Evolutionary conservation across 768 basidiomycete genomes (phyloP), one percentile per base, ranked within the genome.

Genomic region (Imleria badia): DNA sequence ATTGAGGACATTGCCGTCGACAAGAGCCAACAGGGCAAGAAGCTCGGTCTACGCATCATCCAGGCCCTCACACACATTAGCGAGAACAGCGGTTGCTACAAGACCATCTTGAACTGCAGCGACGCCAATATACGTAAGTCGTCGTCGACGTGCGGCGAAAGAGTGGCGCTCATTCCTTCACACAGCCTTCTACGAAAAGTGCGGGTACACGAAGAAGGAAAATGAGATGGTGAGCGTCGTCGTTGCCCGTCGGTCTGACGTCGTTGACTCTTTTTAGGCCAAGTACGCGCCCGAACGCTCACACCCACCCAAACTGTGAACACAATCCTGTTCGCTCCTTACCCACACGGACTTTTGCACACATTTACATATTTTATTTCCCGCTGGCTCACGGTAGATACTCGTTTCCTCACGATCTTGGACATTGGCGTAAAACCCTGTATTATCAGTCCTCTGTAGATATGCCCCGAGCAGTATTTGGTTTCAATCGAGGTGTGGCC

Each of bases 1-100:
- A 94, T 99, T 59, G 97, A 99, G 73, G 97, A 99, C 69, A 97
- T 99, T 58, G 95, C 93, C 4, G 95, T 99, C 19, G 85, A 90
- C 73, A 85, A 87, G 73, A 76, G 71, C 40, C 83, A 89, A 74
- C 94, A 97, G 77, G 97, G 97, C 31, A 89, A 88, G 74, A 94
- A 92, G 71, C 79, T 99, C 31, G 97, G 97, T 0, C 71, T 91
- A 73, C 80, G 87, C 61, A 78, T 98, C 62, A 94, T 99, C 67
- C 81, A 91, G 62, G 88, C 91, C 6, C 78, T 98, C 63, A 91
- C 89, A 3, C 80, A 79, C 48, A 86, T 98, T 65, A 90, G 91
- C 69, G 88, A 94, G 81, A 75, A 70, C 58, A 74, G 77, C 56
- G 86, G 95, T 42, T 81, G 89, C 72, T 99, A 98, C 76, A 99